Conservation (phyloP, 352 stramenopile genomes). For the Pilasporangium apinafurcum region DNA sequence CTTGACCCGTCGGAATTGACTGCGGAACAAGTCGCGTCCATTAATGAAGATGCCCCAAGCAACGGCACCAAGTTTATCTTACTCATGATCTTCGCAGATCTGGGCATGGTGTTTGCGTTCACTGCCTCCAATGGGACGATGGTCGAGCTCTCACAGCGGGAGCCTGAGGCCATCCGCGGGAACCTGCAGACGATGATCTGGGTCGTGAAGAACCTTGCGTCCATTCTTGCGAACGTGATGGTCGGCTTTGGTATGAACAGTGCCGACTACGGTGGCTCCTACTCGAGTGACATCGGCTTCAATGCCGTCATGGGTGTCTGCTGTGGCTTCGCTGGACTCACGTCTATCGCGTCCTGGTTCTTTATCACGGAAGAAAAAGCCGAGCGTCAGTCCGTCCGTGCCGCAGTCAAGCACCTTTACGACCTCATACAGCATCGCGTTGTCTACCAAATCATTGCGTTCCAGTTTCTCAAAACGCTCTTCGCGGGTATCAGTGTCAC, state of each 20-base stretch:
- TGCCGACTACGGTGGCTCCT: slow-evolving; percentile 45
- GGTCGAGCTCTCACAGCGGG: slow-evolving; percentile 49
- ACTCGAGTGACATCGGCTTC: slow-evolving; percentile 39
- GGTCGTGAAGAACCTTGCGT: slow-evolving; percentile 21
- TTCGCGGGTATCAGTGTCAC: too few relatives aligned
- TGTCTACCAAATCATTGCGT: too few relatives aligned
- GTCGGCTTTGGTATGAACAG: slow-evolving; percentile 54
- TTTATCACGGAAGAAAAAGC: slow-evolving; percentile 37
- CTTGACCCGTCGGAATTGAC: slow-evolving; percentile 16
- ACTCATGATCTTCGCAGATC: slow-evolving; percentile 47
- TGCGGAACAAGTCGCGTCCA: slow-evolving; percentile 19
- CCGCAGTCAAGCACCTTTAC: too few relatives aligned
- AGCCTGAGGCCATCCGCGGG: slow-evolving; percentile 31
- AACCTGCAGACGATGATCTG: slow-evolving; percentile 39
- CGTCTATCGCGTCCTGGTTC: slow-evolving; percentile 29
- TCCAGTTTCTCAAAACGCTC: too few relatives aligned
- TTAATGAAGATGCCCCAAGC: slow-evolving; percentile 36
- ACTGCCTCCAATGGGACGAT: slow-evolving; percentile 37
- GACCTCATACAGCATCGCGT: too few relatives aligned
- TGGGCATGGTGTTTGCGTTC: slow-evolving; percentile 39
- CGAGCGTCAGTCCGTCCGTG: too few relatives aligned
- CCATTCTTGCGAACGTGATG: slow-evolving; percentile 42
- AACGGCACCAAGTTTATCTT: slow-evolving; percentile 39
- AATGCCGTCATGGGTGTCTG: slow-evolving; percentile 44
- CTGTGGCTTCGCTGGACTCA: slow-evolving; percentile 16